phyloP scores from a whole-genome alignment of 441 rosid genomes.

The Syzygium malaccense region DNA sequence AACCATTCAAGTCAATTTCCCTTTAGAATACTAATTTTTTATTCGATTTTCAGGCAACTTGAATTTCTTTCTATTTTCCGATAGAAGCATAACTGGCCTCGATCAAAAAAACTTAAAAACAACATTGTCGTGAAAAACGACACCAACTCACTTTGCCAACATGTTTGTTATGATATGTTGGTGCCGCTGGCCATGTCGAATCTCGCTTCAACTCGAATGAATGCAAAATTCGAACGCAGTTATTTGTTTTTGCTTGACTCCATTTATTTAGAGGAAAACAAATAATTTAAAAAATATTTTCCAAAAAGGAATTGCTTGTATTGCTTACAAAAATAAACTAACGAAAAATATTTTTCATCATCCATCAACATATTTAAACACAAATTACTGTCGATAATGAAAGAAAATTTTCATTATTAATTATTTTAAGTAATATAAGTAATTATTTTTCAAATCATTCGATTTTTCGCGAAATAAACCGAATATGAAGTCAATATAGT shows the following conservation, averaged over 20 bases:
- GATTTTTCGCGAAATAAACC: neutral
- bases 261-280: no score
- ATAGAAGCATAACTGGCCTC: fast-evolving
- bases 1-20: fast-evolving
- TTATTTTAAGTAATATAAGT: no score
- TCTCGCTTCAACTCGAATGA: neutral
- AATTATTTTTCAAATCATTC: no score
- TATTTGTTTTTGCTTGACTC: neutral
- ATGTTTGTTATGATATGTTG: no score
- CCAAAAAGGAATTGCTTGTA: no score
- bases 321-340: no score
- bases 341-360: no score
- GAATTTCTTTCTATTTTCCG: neutral
- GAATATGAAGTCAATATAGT: neutral
- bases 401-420: no score
- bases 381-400: no score
- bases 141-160: neutral
- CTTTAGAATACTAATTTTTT: neutral
- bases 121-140: neutral
- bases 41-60: neutral
- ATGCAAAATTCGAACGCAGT: neutral
- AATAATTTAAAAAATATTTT: no score
- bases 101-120: neutral
- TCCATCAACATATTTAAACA: no score
- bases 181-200: fast-evolving